These are phyloP conservation scores for Rhytidiadelphus loreus DNA, from an alignment of 225 moss, liverwort and hornwort species.

Conservation along the genomic window DNA sequence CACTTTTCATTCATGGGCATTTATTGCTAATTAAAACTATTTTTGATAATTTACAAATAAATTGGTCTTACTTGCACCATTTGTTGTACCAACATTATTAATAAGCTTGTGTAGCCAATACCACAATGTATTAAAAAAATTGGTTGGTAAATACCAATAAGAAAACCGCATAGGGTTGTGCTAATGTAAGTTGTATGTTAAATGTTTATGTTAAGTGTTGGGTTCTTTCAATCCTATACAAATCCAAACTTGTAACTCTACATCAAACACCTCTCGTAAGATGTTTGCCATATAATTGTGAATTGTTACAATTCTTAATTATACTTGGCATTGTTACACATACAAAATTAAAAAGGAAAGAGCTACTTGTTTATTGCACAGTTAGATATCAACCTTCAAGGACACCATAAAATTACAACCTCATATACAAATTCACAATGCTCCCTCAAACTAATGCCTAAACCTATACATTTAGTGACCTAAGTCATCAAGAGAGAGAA, in stretches of 20 bases:
- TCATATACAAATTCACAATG: too few species aligned
- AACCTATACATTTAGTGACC: too few species aligned
- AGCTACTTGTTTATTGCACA: too few species aligned
- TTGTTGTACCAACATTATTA: neutral
- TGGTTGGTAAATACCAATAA: rapidly evolving
- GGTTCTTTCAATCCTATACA: neutral
- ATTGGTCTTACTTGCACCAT: neutral
- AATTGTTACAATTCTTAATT: neutral
- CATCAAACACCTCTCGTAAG: neutral
- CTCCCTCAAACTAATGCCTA: too few species aligned
- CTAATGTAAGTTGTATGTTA: neutral
- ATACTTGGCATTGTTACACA: too few species aligned
- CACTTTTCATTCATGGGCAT: rapidly evolving
- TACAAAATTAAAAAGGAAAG: too few species aligned
- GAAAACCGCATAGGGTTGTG: neutral
- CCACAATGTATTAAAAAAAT: neutral
- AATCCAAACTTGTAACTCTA: rapidly evolving
- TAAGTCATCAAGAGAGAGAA: too few species aligned
- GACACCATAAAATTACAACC: too few species aligned
- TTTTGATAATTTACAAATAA: neutral
- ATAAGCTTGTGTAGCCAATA: rapidly evolving
- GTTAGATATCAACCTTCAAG: too few species aligned
- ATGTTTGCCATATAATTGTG: neutral
- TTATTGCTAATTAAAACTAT: neutral
- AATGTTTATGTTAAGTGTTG: rapidly evolving